These are phyloP conservation scores for Rhododendron henanense DNA, from an alignment of 148 eudicot species.

Conservation along the genomic window DNA sequence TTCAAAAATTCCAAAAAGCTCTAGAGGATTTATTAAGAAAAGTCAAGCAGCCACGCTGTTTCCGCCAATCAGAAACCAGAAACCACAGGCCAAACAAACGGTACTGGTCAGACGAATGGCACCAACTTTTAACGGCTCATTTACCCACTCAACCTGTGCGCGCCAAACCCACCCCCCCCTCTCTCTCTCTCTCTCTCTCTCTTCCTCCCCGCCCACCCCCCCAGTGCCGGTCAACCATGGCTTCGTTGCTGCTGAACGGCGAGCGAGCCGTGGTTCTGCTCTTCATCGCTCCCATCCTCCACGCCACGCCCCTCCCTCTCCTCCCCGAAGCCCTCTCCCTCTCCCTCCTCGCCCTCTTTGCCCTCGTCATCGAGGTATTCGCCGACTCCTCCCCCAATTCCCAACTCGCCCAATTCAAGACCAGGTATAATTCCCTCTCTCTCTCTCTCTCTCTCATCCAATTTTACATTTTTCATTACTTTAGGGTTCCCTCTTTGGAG, in stretches of 20 bases:
- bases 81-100: background rate
- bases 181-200: background rate
- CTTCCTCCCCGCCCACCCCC: too few relatives aligned
- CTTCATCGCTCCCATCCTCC: conserved; percentile 35
- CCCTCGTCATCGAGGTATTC: conserved; percentile 58
- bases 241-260: conserved; percentile 62
- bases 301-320: conserved; percentile 45
- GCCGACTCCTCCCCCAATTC: conserved; percentile 40
- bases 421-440: conserved; percentile 41
- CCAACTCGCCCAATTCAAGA: conserved; percentile 24
- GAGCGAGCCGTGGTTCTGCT: conserved; percentile 77
- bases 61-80: background rate
- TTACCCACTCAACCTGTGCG: background rate
- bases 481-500: background rate
- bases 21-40: too few relatives aligned
- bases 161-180: background rate
- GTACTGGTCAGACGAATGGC: background rate
- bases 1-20: too few relatives aligned
- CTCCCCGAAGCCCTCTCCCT: conserved; percentile 46
- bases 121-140: background rate
- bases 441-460: background rate
- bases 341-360: conserved; percentile 40
- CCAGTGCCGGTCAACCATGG: background rate
- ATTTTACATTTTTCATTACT: background rate
- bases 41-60: background rate